These are phyloP conservation scores for Musa beccarii DNA, from an alignment of 176 grass and related monocot genomes.

Conservation along the genomic window DNA sequence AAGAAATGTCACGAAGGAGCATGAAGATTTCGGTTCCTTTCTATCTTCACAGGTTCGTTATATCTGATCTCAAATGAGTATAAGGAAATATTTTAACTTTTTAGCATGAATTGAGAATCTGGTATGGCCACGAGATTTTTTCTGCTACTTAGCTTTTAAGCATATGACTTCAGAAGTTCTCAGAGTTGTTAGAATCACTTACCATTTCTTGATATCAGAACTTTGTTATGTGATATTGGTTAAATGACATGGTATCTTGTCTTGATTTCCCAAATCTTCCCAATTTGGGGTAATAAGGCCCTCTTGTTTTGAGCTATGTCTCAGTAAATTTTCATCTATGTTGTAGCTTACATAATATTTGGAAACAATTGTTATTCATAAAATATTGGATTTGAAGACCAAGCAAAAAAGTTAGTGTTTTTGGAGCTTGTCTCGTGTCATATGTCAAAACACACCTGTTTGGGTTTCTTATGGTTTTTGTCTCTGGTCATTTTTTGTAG, in stretches of 20 bases:
- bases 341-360: not conserved
- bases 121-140: not conserved
- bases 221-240: not conserved
- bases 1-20: conserved; percentile 95
- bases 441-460: too few relatives aligned
- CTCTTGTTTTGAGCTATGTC: not conserved
- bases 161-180: not conserved
- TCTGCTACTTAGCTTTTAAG: not conserved
- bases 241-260: not conserved
- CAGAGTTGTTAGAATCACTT: too few relatives aligned
- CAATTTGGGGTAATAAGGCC: not conserved
- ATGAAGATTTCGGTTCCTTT: conserved; percentile 71
- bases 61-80: not conserved
- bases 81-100: not conserved
- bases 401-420: not conserved
- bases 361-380: not conserved
- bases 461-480: too few relatives aligned
- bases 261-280: not conserved
- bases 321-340: not conserved
- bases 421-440: too few relatives aligned
- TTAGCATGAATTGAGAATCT: not conserved
- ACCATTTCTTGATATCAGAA: too few relatives aligned
- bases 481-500: too few relatives aligned
- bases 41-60: conserved; percentile 70
- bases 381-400: not conserved